Conservation (phyloP, 148 eudicot species). For the Rhododendron henanense region DNA sequence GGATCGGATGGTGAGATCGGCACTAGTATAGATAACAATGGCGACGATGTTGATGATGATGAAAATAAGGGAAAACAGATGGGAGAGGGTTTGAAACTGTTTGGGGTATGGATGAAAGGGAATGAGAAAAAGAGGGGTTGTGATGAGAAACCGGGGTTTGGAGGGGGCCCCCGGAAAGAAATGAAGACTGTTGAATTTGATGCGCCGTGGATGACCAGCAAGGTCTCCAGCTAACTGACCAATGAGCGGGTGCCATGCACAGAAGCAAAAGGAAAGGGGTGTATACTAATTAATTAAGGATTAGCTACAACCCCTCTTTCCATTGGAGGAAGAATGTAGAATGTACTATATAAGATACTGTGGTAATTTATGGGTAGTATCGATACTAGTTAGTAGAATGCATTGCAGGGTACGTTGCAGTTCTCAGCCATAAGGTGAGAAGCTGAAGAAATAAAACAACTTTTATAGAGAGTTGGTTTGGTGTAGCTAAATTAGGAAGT, state of each 20-base stretch:
- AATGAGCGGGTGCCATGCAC: neutral
- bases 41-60: slow-evolving; percentile 17
- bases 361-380: neutral
- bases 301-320: neutral
- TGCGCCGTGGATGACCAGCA: slow-evolving; percentile 40
- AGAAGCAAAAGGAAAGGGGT: neutral
- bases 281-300: neutral
- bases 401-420: neutral
- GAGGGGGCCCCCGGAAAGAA: slow-evolving; percentile 34
- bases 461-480: neutral
- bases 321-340: no score
- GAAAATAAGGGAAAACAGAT: slow-evolving; percentile 17
- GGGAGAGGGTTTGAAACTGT: slow-evolving; percentile 30
- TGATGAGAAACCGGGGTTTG: slow-evolving; percentile 26
- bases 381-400: neutral
- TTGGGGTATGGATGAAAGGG: slow-evolving; percentile 44
- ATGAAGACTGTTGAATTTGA: slow-evolving; percentile 31
- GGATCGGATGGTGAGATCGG: slow-evolving; percentile 18
- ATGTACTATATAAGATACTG: neutral
- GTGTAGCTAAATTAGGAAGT: neutral
- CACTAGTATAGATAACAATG: neutral
- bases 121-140: slow-evolving; percentile 42
- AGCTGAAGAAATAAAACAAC: neutral
- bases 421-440: slow-evolving; percentile 6
- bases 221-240: slow-evolving; percentile 34